Conservation (phyloP, 2,329 filamentous ascomycete genomes). For the Ophiosphaerella korrae region DNA sequence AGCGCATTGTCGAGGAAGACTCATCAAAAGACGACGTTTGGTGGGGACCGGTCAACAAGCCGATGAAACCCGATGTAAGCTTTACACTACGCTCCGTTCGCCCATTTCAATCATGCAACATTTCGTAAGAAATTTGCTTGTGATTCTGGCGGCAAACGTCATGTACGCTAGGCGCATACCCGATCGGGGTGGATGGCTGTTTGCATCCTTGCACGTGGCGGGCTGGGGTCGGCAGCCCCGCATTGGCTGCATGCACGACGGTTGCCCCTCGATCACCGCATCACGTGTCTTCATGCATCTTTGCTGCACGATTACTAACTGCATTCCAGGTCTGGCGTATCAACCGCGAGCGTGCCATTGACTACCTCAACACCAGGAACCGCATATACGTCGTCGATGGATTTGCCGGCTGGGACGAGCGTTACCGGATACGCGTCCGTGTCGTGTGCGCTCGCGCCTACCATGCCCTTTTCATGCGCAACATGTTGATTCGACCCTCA, state of each 20-base stretch:
- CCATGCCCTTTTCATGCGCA: constrained; percentile 99
- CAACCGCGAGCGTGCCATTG: constrained; percentile 97
- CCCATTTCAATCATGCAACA: constrained; percentile 12
- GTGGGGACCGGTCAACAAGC: constrained; percentile 99
- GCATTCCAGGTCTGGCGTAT: constrained; percentile 89
- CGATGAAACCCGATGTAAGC: constrained; percentile 94
- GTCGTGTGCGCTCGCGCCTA: constrained; percentile 99
- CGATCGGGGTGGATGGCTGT: constrained; percentile 28
- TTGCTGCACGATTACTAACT: constrained; percentile 12
- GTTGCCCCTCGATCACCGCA: constrained; percentile 3
- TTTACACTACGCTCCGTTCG: constrained; percentile 12
- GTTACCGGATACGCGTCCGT: constrained; percentile 95
- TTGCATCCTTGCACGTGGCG: constrained; percentile 35
- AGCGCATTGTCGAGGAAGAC: constrained; percentile 93
- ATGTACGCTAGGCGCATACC: constrained; percentile 39
- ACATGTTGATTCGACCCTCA: constrained; percentile 97
- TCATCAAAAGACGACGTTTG: constrained; percentile 90
- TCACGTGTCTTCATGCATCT: constrained; percentile 31
- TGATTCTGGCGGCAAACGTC: constrained; percentile 41
- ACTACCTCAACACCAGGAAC: constrained; percentile 98
- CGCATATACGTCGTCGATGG: constrained; percentile 99
- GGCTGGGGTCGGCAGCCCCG: constrained; percentile 42
- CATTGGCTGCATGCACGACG: constrained; percentile 33
- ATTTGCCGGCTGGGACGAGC: constrained; percentile 97
- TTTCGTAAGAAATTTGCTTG: constrained; percentile 27